Conservation (phyloP, 2,329 filamentous ascomycete species). For the Cladorrhinum sp. region DNA sequence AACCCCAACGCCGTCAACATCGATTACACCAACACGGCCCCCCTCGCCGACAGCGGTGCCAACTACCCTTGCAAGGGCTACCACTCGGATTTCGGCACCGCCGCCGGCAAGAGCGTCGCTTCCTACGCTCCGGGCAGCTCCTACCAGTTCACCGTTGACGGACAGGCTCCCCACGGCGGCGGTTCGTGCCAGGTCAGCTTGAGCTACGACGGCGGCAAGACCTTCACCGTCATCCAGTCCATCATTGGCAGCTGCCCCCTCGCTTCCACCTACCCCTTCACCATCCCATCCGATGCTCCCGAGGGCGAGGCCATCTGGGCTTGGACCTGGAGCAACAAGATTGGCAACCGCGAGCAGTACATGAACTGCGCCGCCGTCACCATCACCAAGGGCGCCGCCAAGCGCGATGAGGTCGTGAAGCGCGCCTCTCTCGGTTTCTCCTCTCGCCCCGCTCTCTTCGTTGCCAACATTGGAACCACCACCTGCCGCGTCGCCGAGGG, state of each 20-base stretch:
- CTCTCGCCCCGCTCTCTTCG: slow-evolving; percentile 64
- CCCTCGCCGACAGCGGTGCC: slow-evolving; percentile 56
- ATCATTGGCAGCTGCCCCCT: slow-evolving; percentile 55
- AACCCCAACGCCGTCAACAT: slow-evolving; percentile 47
- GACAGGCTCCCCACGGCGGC: slow-evolving; percentile 62
- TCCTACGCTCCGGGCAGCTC: slow-evolving; percentile 60
- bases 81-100: slow-evolving; percentile 46
- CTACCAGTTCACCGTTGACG: slow-evolving; percentile 61
- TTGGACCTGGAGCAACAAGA: slow-evolving; percentile 75
- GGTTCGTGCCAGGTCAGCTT: slow-evolving; percentile 75
- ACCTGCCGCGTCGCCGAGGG: slow-evolving; percentile 54
- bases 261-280: slow-evolving; percentile 59
- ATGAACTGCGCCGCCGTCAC: slow-evolving; percentile 77
- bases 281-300: slow-evolving; percentile 61
- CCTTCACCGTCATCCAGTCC: slow-evolving; percentile 65
- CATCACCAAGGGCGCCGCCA: slow-evolving; percentile 44
- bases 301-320: slow-evolving; percentile 61
- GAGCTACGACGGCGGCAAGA: slow-evolving; percentile 67
- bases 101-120: slow-evolving; percentile 51
- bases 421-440: slow-evolving; percentile 43
- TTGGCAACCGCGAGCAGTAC: slow-evolving; percentile 81
- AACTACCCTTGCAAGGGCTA: slow-evolving; percentile 76
- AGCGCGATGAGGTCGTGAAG: slow-evolving; percentile 28
- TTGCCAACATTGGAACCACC: slow-evolving; percentile 71
- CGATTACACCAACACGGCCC: slow-evolving; percentile 71